Evolutionary conservation across 2,329 filamentous ascomycete species (phyloP), one percentile per base, ranked within the genome.

Genomic region (Orbilia brochopaga): DNA sequence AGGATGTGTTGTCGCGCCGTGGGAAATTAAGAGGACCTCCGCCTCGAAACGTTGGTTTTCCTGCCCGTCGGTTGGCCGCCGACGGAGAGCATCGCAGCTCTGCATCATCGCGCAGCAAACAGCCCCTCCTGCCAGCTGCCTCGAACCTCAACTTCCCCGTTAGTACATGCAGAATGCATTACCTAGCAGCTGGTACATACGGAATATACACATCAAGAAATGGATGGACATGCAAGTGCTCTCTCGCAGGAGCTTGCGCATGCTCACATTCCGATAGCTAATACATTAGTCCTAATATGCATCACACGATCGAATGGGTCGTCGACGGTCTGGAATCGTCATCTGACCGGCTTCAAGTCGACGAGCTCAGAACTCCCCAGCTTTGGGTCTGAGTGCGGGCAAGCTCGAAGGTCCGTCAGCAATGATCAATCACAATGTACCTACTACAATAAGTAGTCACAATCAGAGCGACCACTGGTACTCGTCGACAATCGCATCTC

Each of bases 311-410:
- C 42, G 60, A 48, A 21, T n/a, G n/a, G 3, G 4, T 4, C 13
- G 24, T 27, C 44, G 53, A 42, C 35, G 54, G 58, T 55, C 66
- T 57, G 54, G 46, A 51, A 51, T 19, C 17, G 59, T 70, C 66
- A 70, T 70, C 66, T 70, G 66, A 70, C 46, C 46, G 17, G 17
- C 50, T 50, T 61, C 19, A 19, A 24, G n/a, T 65, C 67, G 40
- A 59, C 56, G 67, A 72, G 60, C 67, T 72, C 67, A 61, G 53
- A 59, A 59, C 50, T 55, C 51, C 57, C 51, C 46, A 54, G 40
- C 15, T 32, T 57, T 52, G 59, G 32, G 30, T 27, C 59, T 48
- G n/a, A 42, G 56, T 63, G 57, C 52, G 53, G 57, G 57, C 53
- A 62, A 55, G 66, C 54, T 60, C 59, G 30, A 58, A 15, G 5